phyloP scores from a whole-genome alignment of 2,329 filamentous ascomycete genomes.

The Lecanicillium sp. region DNA sequence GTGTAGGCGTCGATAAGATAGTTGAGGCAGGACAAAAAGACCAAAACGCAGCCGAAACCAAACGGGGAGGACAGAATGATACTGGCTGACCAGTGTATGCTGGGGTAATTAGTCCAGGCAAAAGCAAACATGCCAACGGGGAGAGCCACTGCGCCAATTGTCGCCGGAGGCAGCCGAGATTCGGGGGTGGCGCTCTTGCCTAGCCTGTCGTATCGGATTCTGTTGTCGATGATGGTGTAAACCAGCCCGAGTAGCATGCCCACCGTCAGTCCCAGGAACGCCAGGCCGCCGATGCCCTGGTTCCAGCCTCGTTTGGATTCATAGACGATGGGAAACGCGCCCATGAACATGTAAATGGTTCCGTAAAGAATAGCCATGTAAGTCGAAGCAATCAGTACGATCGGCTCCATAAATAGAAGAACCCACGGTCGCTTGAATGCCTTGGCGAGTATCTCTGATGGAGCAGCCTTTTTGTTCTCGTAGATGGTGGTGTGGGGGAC shows the following conservation, averaged over 20 bases:
- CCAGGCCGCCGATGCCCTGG: conserved; percentile 52
- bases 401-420: conserved; percentile 63
- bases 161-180: conserved; percentile 46
- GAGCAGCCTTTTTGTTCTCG: conserved; percentile 35
- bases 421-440: conserved; percentile 55
- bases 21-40: conserved; percentile 49
- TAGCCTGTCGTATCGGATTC: conserved; percentile 30
- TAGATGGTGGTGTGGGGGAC: conserved; percentile 27
- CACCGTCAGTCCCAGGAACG: conserved; percentile 63
- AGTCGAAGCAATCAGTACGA: conserved; percentile 56
- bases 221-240: conserved; percentile 41
- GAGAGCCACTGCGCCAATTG: conserved; percentile 48
- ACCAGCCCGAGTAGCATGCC: conserved; percentile 54
- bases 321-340: conserved; percentile 59
- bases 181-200: conserved; percentile 51
- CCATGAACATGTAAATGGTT: conserved; percentile 53
- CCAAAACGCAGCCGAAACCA: conserved; percentile 37
- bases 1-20: conserved; percentile 55
- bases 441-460: conserved; percentile 40
- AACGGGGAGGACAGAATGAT: conserved; percentile 30
- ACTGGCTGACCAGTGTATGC: conserved; percentile 45
- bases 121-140: conserved; percentile 53
- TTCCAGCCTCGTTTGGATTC: conserved; percentile 54
- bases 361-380: conserved; percentile 58
- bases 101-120: conserved; percentile 46